phyloP scores from a whole-genome alignment of 2,329 filamentous ascomycete species.

The Exophiala spinifera region DNA sequence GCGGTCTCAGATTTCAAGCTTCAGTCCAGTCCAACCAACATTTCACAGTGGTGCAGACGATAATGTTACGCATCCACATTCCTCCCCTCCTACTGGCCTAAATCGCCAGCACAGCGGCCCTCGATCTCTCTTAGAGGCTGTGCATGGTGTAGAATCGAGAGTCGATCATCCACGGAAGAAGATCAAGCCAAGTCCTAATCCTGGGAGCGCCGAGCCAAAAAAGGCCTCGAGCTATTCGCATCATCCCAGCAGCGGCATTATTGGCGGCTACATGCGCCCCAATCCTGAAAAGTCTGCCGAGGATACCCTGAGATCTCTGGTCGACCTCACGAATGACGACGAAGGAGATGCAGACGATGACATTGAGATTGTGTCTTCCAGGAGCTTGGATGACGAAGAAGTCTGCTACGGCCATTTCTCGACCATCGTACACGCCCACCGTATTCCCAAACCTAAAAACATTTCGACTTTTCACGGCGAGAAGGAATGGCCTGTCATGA shows the following conservation, averaged over 20 bases:
- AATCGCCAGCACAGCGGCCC: slow-evolving; percentile 8
- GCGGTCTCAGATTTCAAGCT: not conserved
- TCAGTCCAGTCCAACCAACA: not conserved
- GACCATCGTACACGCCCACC: slow-evolving; percentile 23
- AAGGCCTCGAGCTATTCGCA: slow-evolving; percentile 30
- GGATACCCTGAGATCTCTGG: slow-evolving; percentile 51
- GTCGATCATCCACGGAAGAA: slow-evolving; percentile 62
- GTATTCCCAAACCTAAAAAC: slow-evolving; percentile 26
- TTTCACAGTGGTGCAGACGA: too few relatives aligned
- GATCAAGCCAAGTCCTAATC: slow-evolving; percentile 48
- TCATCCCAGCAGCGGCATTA: slow-evolving; percentile 52
- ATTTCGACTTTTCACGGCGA: slow-evolving; percentile 14
- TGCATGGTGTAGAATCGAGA: slow-evolving; percentile 72
- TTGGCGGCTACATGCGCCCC: slow-evolving; percentile 66
- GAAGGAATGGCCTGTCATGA: slow-evolving; percentile 29
- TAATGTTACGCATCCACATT: not conserved
- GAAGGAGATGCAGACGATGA: slow-evolving; percentile 50
- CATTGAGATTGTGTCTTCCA: slow-evolving; percentile 32
- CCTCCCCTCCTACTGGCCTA: not conserved
- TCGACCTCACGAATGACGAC: slow-evolving; percentile 25
- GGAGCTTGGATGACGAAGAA: slow-evolving; percentile 24
- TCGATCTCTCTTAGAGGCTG: slow-evolving; percentile 64
- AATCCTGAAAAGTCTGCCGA: slow-evolving; percentile 50
- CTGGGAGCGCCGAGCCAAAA: slow-evolving; percentile 27
- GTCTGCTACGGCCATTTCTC: slow-evolving; percentile 29